phyloP scores from a whole-genome alignment of 2,329 filamentous ascomycete species.

The Dactylellina cionopaga region DNA sequence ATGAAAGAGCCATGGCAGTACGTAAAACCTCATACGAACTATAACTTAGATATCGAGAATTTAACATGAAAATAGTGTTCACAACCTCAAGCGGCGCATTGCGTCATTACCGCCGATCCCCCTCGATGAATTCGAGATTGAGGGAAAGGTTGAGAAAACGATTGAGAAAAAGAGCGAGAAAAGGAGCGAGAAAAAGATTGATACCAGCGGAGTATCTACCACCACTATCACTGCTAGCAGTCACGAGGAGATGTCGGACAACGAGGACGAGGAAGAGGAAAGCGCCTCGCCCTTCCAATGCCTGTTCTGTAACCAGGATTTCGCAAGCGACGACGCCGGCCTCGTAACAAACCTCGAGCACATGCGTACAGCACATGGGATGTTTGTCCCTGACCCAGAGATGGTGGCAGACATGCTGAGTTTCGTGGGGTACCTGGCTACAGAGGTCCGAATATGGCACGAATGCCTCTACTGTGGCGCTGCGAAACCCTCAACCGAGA shows the following conservation, averaged over 20 bases:
- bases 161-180: slow-evolving; percentile 8
- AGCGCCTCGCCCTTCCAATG: slow-evolving; percentile 55
- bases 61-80: slow-evolving; percentile 54
- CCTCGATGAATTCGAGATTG: slow-evolving; percentile 35
- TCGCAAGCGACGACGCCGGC: slow-evolving; percentile 16
- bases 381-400: slow-evolving; percentile 57
- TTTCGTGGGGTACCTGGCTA: slow-evolving; percentile 59
- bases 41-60: slow-evolving; percentile 18
- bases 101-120: slow-evolving; percentile 53
- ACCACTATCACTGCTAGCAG: background rate
- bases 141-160: slow-evolving; percentile 1
- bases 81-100: slow-evolving; percentile 54
- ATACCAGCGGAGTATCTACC: background rate
- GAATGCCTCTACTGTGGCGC: slow-evolving; percentile 60
- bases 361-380: slow-evolving; percentile 57
- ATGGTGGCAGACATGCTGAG: slow-evolving; percentile 57
- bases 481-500: slow-evolving; percentile 54
- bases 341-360: slow-evolving; percentile 56
- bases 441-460: slow-evolving; percentile 56
- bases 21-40: slow-evolving; percentile 10
- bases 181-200: background rate
- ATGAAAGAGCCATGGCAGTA: slow-evolving; percentile 59
- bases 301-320: slow-evolving; percentile 58
- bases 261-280: slow-evolving; percentile 39
- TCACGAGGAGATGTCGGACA: slow-evolving; percentile 17